Base-by-base conservation (phyloP, 208 protist genomes). In the Trichomonas gallinae region DNA sequence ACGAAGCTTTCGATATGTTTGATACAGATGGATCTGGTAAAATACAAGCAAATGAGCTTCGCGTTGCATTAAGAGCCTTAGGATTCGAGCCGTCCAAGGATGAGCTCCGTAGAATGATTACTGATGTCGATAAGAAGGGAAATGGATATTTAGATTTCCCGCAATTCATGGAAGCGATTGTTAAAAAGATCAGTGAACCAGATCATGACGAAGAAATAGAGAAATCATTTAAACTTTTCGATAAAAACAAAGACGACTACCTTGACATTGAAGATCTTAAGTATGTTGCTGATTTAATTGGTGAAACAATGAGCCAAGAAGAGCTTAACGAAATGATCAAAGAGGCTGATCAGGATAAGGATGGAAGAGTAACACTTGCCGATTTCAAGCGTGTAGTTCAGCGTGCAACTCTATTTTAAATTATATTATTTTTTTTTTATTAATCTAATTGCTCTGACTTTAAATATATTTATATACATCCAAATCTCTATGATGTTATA, bases 1-100 rank as follows among this genome's bases (percentile, higher is more conserved):
- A 97, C 15, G 97, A 98, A 96, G 98, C 98, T 0, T 98, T 98
- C 81, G 97, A 97, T 81, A 96, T 98, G 23, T 98, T 98, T 87
- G 98, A 98, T 96, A 97, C 97, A 17, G 97, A 98, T 96, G 97
- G 97, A 15, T 97, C 97, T 9, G 97, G 97, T 40, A 81, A 96
- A 31, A 98, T 98, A 89, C 97, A 98, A 89, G 97, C 93, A 26
- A 98, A 97, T 58, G 97, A 98, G 96, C 96, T 98, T 4, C 97
- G 98, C 87, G 97, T 97, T n/a, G 97, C 97, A 45, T 96, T 97
- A 96, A 48, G 97, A 40, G 97, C 97, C 0, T 96, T 98, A 13
- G 97, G 97, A 36, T 98, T 98, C 44, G 97, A 98, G 82, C 97
- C 97, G 46, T 97, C 97, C 45, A 97, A 97, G 63, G 97, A 98